Evolutionary conservation across 2,329 filamentous ascomycete species (phyloP).

Genomic region (Furcasterigmium furcatum): DNA sequence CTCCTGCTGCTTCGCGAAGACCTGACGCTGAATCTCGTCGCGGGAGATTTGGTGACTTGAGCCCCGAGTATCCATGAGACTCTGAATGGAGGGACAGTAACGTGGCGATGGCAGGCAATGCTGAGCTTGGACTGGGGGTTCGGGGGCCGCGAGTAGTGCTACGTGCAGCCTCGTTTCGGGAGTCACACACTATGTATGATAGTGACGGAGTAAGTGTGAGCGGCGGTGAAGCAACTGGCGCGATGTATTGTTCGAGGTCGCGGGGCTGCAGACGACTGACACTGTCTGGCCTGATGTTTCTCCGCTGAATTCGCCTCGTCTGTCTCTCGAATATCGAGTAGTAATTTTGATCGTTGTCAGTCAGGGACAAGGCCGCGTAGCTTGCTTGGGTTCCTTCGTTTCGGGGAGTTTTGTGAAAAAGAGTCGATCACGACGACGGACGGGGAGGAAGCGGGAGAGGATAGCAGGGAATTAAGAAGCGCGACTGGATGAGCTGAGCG

Average conservation of each 20-base stretch:
- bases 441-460: conserved; percentile 5
- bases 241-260: no score
- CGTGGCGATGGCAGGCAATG: neutral
- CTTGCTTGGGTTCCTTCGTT: neutral
- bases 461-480: conserved; percentile 8
- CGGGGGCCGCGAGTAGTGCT: neutral
- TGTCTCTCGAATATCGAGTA: no score
- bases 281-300: no score
- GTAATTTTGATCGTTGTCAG: neutral
- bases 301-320: no score
- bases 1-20: conserved; percentile 12
- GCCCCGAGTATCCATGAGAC: neutral
- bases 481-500: conserved; percentile 12
- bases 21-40: conserved; percentile 11
- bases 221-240: no score
- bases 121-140: neutral
- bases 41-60: neutral
- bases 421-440: conserved; percentile 4
- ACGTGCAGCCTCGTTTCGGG: neutral
- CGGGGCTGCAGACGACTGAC: no score
- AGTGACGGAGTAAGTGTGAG: no score
- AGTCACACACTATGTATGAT: no score
- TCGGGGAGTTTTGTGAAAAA: neutral
- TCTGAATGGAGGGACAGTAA: neutral
- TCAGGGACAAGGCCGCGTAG: conserved; percentile 6